Evolutionary conservation across 345 rosid genomes (phyloP), one percentile per base, ranked within the genome.

Genomic region (Boechera stricta): DNA sequence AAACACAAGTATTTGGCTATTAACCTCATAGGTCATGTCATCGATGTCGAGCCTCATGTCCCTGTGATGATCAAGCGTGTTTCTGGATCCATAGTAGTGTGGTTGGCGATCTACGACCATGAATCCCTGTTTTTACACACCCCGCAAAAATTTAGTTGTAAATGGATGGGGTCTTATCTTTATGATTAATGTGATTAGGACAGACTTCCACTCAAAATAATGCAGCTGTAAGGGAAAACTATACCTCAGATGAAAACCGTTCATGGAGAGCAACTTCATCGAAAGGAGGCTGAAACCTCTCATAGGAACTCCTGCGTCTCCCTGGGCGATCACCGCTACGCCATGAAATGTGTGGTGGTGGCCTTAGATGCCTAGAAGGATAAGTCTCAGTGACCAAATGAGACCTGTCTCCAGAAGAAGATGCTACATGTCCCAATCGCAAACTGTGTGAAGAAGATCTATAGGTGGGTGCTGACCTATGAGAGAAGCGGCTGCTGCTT

Each of bases 31-130:
- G 63, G 82, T 83, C 96, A 94, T 90, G 86, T 82, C 75, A 82
- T 94, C 98, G 57, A 86, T 68, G 83, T 94, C 94, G 11, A 94
- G 85, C 77, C 96, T 94, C 96, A 94, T 80, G 69, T 91, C 98
- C 76, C 89, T 76, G 73, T 94, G 90, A 75, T 88, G 90, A 85
- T 94, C 97, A 54, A 79, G 28, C 67, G 79, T 64, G 67, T 74
- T 77, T 84, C 93, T 83, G 45, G 94, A 82, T 35, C 86, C 90
- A 73, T 88, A 78, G 77, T 87, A 80, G 15, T 81, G 76, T 15
- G 64, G 60, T n/a, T 94, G 33, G 75, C 83, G 88, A 59, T 91
- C 91, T 61, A 72, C 82, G 64, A 71, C 70, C 86, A 84, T 67
- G 51, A 81, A 84, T 69, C 85, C 91, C 98, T 94, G 87, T 53